A percentile compares a stretch with the other conserved stretches of the same genome.
phyloP scores from a whole-genome alignment of 164 flowering plant genomes.

The Macadamia tetraphylla region DNA sequence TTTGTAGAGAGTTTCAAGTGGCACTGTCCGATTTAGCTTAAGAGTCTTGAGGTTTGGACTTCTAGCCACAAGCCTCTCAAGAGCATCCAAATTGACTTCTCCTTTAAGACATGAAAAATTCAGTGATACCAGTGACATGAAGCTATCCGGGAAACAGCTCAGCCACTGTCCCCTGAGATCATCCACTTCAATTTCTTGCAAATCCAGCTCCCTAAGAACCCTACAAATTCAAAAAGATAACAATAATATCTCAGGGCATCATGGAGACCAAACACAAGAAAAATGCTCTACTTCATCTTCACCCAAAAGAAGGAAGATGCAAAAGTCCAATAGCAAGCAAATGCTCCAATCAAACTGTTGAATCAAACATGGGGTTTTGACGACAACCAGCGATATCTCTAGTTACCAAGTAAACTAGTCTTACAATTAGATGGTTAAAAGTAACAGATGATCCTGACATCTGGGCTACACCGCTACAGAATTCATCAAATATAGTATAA shows the following conservation, averaged over 20 bases:
- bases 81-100: constrained; percentile 56
- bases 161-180: constrained; percentile 81
- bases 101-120: constrained; percentile 84
- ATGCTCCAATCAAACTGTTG: too few relatives aligned
- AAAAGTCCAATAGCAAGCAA: too few relatives aligned
- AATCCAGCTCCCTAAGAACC: constrained; percentile 73
- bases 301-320: too few relatives aligned
- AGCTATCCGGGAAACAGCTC: constrained; percentile 67
- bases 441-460: too few relatives aligned
- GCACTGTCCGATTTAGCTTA: constrained; percentile 60
- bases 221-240: constrained; percentile 21
- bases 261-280: background rate
- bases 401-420: too few relatives aligned
- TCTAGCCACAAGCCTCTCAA: constrained; percentile 80
- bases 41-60: constrained; percentile 62
- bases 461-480: too few relatives aligned
- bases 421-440: too few relatives aligned
- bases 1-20: constrained; percentile 51
- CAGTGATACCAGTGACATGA: constrained; percentile 68
- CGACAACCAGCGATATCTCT: too few relatives aligned
- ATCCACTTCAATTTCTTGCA: constrained; percentile 79
- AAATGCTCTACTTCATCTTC: background rate
- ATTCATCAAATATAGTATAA: too few relatives aligned
- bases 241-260: background rate
- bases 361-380: too few relatives aligned